A percentile compares a stretch with the other conserved stretches of the same genome.
phyloP scores from a whole-genome alignment of 306 rosid genomes.

The Sesbania bispinosa region DNA sequence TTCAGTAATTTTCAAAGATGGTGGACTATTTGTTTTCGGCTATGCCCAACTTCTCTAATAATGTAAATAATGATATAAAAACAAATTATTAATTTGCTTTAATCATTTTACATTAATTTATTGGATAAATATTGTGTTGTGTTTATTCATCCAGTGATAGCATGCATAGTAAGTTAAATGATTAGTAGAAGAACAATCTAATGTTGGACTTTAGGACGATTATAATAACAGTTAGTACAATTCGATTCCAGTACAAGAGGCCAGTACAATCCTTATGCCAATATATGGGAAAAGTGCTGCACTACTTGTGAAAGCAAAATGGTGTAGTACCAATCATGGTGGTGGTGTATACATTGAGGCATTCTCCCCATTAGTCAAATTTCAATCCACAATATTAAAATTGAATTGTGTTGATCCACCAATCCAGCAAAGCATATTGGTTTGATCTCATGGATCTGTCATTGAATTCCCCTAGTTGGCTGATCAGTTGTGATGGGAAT shows the following conservation, averaged over 20 bases:
- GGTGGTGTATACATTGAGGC: neutral
- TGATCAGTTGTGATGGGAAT: constrained; percentile 34
- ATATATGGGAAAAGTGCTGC: no score
- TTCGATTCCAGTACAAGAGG: neutral
- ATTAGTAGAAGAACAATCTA: neutral
- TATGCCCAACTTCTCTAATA: no score
- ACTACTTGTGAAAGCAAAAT: no score
- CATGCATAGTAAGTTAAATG: neutral
- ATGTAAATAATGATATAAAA: no score
- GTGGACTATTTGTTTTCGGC: no score
- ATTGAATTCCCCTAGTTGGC: neutral
- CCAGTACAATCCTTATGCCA: constrained; percentile 2
- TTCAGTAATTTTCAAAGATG: no score
- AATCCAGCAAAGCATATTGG: neutral
- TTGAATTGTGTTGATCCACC: neutral
- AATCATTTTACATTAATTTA: no score
- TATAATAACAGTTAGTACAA: neutral
- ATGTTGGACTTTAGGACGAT: neutral
- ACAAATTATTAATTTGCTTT: no score
- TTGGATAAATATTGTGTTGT: no score
- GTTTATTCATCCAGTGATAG: no score
- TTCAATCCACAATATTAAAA: neutral
- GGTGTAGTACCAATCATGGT: neutral
- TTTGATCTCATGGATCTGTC: neutral
- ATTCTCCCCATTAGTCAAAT: neutral